phyloP scores from a whole-genome alignment of 495 filamentous ascomycete species.

The Penicillium bialowiezense region DNA sequence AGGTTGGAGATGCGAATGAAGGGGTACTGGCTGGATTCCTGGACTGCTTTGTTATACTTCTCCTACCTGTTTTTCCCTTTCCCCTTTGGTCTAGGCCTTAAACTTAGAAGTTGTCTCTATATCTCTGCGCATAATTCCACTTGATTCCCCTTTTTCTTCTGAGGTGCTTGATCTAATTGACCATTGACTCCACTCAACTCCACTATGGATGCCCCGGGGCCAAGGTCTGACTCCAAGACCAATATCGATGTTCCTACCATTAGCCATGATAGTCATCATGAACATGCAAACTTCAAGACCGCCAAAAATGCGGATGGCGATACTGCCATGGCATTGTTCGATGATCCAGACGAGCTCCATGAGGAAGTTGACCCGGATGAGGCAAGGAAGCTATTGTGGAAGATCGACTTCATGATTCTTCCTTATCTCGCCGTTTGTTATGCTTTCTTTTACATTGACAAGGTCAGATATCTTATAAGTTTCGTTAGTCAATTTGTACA shows the following conservation, averaged over 20 bases:
- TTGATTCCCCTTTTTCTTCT: not conserved
- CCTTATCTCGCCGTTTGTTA: constrained; percentile 56
- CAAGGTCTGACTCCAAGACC: constrained; percentile 20
- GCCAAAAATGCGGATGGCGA: constrained; percentile 37
- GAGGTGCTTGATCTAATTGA: too few species aligned
- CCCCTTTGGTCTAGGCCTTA: not conserved
- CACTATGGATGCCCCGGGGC: constrained; percentile 16
- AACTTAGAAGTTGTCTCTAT: not conserved
- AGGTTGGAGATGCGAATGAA: not conserved
- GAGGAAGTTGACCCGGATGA: constrained; percentile 49
- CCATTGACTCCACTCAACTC: not conserved
- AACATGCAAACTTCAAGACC: constrained; percentile 26
- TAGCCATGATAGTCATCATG: constrained; percentile 26
- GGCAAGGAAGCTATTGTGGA: constrained; percentile 48
- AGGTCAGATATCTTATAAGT: too few species aligned
- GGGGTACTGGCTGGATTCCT: not conserved
- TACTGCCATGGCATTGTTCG: constrained; percentile 44
- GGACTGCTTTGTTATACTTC: not conserved
- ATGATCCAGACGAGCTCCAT: constrained; percentile 37
- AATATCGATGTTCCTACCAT: constrained; percentile 23
- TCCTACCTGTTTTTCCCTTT: not conserved
- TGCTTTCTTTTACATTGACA: constrained; percentile 60
- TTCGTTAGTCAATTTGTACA: too few species aligned
- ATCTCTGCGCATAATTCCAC: not conserved
- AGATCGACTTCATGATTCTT: constrained; percentile 53